Conservation (phyloP, 768 basidiomycete genomes). For the Tricholoma terreum region DNA sequence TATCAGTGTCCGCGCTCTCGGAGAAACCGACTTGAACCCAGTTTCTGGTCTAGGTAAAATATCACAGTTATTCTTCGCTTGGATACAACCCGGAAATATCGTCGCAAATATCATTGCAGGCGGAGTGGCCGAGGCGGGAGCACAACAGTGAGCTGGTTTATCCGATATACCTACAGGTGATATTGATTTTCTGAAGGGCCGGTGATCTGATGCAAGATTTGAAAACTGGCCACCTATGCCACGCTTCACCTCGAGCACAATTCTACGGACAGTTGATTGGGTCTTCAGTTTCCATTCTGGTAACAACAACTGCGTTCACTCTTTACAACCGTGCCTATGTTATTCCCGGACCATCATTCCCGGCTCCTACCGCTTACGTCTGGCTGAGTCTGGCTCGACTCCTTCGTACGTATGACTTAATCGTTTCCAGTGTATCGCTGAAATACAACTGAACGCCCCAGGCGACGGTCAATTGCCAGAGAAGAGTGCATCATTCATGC, state of each 20-base stretch:
- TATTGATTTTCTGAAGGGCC: constrained; percentile 48
- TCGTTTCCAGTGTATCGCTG: neutral
- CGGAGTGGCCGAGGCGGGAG: constrained; percentile 95
- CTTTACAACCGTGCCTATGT: constrained; percentile 85
- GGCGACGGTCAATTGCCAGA: constrained; percentile 82
- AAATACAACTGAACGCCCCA: constrained; percentile 25
- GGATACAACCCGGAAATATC: constrained; percentile 91
- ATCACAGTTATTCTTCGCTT: constrained; percentile 90
- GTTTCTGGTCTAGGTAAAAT: constrained; percentile 94
- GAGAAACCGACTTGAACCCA: constrained; percentile 93
- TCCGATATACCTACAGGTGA: neutral
- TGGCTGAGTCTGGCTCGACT: constrained; percentile 81
- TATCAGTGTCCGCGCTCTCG: constrained; percentile 82
- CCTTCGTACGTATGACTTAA: constrained; percentile 50
- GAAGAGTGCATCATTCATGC: constrained; percentile 75
- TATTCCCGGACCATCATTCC: constrained; percentile 93
- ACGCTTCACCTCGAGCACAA: constrained; percentile 89
- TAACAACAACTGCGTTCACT: constrained; percentile 83
- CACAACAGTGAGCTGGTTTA: constrained; percentile 63
- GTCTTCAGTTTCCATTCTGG: constrained; percentile 80
- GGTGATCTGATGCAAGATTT: constrained; percentile 99
- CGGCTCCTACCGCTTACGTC: constrained; percentile 92
- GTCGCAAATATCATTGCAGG: constrained; percentile 99
- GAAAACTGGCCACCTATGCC: constrained; percentile 92
- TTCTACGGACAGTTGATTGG: constrained; percentile 94